phyloP scores from a whole-genome alignment of 208 protist species.

The Leishmania arabica region DNA sequence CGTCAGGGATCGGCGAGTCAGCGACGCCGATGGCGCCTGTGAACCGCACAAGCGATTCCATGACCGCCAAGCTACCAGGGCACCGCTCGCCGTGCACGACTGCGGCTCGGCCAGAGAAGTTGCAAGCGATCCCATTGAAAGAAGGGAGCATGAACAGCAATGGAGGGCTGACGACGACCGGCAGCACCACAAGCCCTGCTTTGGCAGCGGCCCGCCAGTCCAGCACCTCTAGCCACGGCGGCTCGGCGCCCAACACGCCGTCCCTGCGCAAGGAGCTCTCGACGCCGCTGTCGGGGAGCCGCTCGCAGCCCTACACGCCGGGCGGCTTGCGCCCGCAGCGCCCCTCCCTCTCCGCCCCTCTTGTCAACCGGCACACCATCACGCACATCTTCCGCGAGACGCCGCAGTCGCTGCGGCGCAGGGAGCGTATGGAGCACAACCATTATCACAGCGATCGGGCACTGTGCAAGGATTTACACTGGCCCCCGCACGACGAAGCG shows the following conservation, averaged over 20 bases:
- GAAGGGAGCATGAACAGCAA: conserved; percentile 28
- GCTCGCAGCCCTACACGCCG: conserved; percentile 28
- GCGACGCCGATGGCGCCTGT: conserved; percentile 3
- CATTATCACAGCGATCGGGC: conserved; percentile 18
- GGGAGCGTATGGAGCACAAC: conserved; percentile 39
- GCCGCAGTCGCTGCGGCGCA: conserved; percentile 40
- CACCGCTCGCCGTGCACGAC: conserved; percentile 10
- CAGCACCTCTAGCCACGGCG: conserved; percentile 17
- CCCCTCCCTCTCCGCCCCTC: conserved; percentile 36
- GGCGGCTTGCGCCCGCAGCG: conserved; percentile 33
- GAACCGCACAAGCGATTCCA: conserved; percentile 7
- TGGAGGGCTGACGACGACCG: conserved; percentile 27
- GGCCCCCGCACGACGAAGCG: conserved; percentile 48
- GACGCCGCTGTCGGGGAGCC: conserved; percentile 22
- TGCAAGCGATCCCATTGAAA: conserved; percentile 23
- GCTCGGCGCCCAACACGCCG: conserved; percentile 31
- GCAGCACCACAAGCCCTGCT: conserved; percentile 18
- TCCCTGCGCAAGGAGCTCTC: conserved; percentile 26
- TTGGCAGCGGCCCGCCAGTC: conserved; percentile 13
- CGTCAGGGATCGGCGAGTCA: conserved; percentile 17
- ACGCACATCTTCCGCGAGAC: conserved; percentile 57
- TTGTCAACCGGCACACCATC: conserved; percentile 47
- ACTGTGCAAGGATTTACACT: conserved; percentile 29
- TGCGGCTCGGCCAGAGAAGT: neutral
- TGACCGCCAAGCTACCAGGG: neutral